A percentile compares a stretch with the other conserved stretches of the same genome.
Evolutionary conservation across 2,329 filamentous ascomycete genomes (phyloP).

Genomic region (Epichloe scottii): DNA sequence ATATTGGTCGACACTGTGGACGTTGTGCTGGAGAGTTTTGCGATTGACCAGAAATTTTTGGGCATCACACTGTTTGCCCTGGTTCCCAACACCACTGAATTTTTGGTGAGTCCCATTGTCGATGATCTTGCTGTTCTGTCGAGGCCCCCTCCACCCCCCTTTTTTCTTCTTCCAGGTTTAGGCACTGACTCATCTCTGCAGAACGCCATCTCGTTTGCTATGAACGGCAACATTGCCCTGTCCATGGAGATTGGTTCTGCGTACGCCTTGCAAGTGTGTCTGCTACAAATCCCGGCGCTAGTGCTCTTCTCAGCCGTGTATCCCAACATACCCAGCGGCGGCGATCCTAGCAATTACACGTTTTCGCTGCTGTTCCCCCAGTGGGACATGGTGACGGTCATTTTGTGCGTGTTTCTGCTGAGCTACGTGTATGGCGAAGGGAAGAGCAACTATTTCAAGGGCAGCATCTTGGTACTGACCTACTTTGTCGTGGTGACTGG

Average conservation of each 20-base stretch:
- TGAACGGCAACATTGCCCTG: slow-evolving; percentile 97
- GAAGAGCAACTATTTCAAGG: slow-evolving; percentile 99
- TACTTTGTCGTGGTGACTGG: slow-evolving; percentile 87
- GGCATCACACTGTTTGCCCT: slow-evolving; percentile 94
- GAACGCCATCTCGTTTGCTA: slow-evolving; percentile 98
- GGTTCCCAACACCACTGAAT: slow-evolving; percentile 96
- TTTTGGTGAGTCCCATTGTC: slow-evolving; percentile 54
- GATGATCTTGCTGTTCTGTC: not conserved
- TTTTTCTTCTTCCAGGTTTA: not conserved
- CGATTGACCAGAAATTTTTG: slow-evolving; percentile 93
- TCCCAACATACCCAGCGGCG: slow-evolving; percentile 27
- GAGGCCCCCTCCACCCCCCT: not conserved
- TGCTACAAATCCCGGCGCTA: slow-evolving; percentile 85
- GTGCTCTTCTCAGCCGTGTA: slow-evolving; percentile 82
- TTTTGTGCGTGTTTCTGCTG: slow-evolving; percentile 87
- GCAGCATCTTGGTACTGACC: slow-evolving; percentile 82
- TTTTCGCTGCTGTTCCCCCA: slow-evolving; percentile 92
- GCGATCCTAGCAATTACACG: slow-evolving; percentile 42
- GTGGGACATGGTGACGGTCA: slow-evolving; percentile 98
- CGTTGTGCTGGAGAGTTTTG: slow-evolving; percentile 79
- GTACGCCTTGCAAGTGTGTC: slow-evolving; percentile 89
- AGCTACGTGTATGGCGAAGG: slow-evolving; percentile 98
- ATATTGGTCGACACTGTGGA: slow-evolving; percentile 96
- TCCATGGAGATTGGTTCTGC: slow-evolving; percentile 99
- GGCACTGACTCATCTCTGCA: slow-evolving; percentile 20